Evolutionary conservation across 129 eudicot species (phyloP), one percentile per base, ranked within the genome.

Genomic region (Logfia minima): DNA sequence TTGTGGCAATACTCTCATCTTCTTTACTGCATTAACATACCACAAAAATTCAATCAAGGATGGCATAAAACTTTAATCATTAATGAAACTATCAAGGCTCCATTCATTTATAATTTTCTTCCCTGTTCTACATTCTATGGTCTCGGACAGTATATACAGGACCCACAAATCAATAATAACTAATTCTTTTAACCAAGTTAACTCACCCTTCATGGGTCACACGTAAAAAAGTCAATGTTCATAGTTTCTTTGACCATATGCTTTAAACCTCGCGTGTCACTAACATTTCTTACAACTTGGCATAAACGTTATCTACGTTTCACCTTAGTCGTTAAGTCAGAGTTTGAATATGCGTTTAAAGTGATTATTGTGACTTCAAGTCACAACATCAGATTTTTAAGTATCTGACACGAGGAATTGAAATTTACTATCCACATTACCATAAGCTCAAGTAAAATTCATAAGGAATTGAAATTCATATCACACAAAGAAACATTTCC

Each of bases 1-100:
- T 93, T 26, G 85, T 81, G 32, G 88, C 79, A 51, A 68, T 52
- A 59, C 85, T 87, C 62, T 45, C 51, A 67, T 72, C 85, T 61
- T 77, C 87, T 71, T 84, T 84, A 77, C 95, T 90, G 93, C 74
- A 70, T 83, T 28, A 85, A 28, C 26, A 68, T 29, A 64, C 66
- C 75, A 61, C 21, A 45, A 24, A 6, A 66, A 48, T 34, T 52
- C n/a, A 26, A 70, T 32, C 13, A 24, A 22, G 43, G 63, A 26
- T 55, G 35, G 6, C 77, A 39, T 43, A 75, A 5, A 56, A 81
- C 18, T 69, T 26, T 37, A 29, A 82, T 21, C 81, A 34, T 24
- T 3, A 52, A 8, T 51, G 21, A 32, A 63, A 32, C 58, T 31
- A 34, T 62, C 24, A 10, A 32, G 55, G 16, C 34, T 60, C 52